These are phyloP conservation scores for Trichosporon sp. DNA, from an alignment of 1,284 basidiomycete genomes.

Conservation along the genomic window DNA sequence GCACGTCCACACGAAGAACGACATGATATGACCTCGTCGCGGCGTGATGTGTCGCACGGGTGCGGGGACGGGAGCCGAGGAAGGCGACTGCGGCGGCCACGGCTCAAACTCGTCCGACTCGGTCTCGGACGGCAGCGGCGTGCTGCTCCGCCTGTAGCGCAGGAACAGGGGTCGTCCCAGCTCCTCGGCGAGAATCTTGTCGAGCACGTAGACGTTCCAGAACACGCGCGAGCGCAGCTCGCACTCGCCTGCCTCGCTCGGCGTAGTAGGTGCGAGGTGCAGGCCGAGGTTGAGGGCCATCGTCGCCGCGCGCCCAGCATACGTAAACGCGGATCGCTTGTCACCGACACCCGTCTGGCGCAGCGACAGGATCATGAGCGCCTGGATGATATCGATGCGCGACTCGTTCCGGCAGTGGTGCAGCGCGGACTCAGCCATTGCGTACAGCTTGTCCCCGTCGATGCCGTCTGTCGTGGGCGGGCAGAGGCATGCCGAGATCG, in stretches of 20 bases:
- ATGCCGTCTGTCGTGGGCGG: slow-evolving; percentile 66
- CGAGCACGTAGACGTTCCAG: slow-evolving; percentile 57
- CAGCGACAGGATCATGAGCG: slow-evolving; percentile 55
- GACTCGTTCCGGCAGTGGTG: slow-evolving; percentile 40
- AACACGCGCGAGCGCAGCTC: slow-evolving; percentile 54
- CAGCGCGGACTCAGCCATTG: slow-evolving; percentile 45
- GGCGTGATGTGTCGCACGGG: slow-evolving; percentile 38
- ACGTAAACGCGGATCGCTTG: slow-evolving; percentile 55
- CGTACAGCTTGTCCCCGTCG: slow-evolving; percentile 64
- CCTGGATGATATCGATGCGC: slow-evolving; percentile 51
- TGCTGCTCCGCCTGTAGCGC: slow-evolving; percentile 52
- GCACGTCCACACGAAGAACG: slow-evolving; percentile 49
- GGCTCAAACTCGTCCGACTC: slow-evolving; percentile 58
- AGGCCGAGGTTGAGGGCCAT: slow-evolving; percentile 58
- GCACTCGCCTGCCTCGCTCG: slow-evolving; percentile 43
- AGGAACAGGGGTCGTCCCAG: slow-evolving; percentile 57
- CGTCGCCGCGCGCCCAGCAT: slow-evolving; percentile 53
- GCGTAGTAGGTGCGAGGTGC: slow-evolving; percentile 43
- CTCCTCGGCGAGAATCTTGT: slow-evolving; percentile 57
- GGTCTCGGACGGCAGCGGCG: slow-evolving; percentile 52
- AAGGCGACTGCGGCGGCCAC: slow-evolving; percentile 50
- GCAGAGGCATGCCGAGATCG: slow-evolving; percentile 48
- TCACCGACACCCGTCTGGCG: slow-evolving; percentile 58
- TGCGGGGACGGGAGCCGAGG: slow-evolving; percentile 33
- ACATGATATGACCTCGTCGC: slow-evolving; percentile 43